Evolutionary conservation across 345 rosid species (phyloP), one percentile per base, ranked within the genome.

Genomic region (Excoecaria agallocha): DNA sequence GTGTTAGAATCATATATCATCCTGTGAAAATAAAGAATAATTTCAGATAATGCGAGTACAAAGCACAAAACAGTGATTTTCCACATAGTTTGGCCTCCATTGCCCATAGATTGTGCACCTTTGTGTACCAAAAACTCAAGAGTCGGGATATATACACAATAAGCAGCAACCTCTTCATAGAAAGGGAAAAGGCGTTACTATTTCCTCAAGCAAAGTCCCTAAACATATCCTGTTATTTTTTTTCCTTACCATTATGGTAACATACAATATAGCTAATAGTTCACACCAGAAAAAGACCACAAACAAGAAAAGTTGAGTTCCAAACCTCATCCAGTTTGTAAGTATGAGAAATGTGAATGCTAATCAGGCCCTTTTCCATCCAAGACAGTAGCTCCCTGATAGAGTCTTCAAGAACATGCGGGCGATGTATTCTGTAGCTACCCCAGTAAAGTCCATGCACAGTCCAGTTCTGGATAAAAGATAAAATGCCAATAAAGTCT

Each of bases 391-490:
- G 86, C 84, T 91, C 99, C 63, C 38, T 83, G 20, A 90, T 68
- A 60, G 98, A 92, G 72, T 90, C 95, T 77, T 87, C 82, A 39
- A 92, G 90, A 52, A 93, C 88, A 68, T 1, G 72, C 0, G 97
- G 96, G 54, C 59, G 85, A 76, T 93, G 93, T 74, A 85, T 76
- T 48, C 49, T 81, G 80, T 93, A 84, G 88, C 98, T 93, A 17
- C 97, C 98, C 98, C 98, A 91, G 80, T 91, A 93, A 71, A 95
- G 96, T 76, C 99, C 98, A 70, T 94, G 98, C 57, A 94, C 85
- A 0, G 99, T 90, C 97, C 99, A 95, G 84, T 95, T 95, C 99
- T 93, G 83, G 30, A 82, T n/a, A 77, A 81, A n/a, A 65, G 58
- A 45, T 12, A 69, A 59, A 38, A 49, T 38, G 57, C 13, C 12